Percentiles rank a stretch among this genome's conserved stretches.
phyloP scores from a whole-genome alignment of 2,329 filamentous ascomycete species.

The Gremmenia infestans region DNA sequence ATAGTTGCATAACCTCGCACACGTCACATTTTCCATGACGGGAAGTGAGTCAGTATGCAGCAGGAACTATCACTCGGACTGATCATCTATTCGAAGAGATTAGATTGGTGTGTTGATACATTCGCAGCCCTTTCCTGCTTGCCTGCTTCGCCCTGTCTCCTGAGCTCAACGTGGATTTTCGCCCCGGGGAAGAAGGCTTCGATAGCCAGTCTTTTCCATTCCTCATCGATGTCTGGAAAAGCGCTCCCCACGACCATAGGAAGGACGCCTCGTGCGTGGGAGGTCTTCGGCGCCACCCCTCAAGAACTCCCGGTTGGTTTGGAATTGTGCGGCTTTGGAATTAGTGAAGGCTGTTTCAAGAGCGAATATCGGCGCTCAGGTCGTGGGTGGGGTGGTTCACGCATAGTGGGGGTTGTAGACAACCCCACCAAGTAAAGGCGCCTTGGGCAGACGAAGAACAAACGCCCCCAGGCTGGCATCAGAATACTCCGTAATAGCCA shows the following conservation, averaged over 20 bases:
- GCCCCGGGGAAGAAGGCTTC: neutral
- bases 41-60: neutral
- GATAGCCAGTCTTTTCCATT: neutral
- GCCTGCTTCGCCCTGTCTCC: neutral
- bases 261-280: neutral
- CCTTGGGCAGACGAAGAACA: neutral
- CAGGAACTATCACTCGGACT: neutral
- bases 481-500: no score
- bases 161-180: neutral
- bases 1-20: neutral
- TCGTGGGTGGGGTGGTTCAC: neutral
- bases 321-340: neutral
- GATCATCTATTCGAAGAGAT: neutral
- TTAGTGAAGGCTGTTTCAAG: neutral
- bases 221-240: neutral
- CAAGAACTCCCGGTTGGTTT: neutral
- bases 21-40: neutral
- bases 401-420: neutral
- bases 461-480: neutral
- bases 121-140: neutral
- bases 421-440: neutral
- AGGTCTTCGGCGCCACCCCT: neutral
- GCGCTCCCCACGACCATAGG: neutral
- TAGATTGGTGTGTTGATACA: neutral
- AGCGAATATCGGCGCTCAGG: neutral